Evolutionary conservation across 78 protist genomes (phyloP).

Genomic region (Salpingoeca rosetta): DNA sequence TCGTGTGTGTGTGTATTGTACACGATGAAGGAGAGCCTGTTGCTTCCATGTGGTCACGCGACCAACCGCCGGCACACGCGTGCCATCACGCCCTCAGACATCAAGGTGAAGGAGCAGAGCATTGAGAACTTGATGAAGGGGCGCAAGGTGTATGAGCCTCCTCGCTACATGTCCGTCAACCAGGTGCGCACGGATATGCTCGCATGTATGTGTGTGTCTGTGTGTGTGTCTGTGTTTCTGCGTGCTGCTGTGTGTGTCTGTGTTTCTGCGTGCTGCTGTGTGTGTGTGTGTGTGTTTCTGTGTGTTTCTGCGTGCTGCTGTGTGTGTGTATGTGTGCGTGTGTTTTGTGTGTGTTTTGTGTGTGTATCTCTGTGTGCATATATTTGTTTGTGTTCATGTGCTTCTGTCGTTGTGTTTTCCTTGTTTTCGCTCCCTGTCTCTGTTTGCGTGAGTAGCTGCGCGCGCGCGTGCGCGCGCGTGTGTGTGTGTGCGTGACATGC

Average conservation of each 20-base stretch:
- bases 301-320: too few relatives aligned
- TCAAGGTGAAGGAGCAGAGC: constrained; percentile 91
- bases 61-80: not conserved
- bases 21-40: not conserved
- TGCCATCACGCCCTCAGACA: constrained; percentile 51
- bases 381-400: too few relatives aligned
- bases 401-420: constrained; percentile 13
- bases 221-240: too few relatives aligned
- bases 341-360: too few relatives aligned
- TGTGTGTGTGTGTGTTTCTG: too few relatives aligned
- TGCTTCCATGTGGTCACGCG: not conserved
- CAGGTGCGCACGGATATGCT: constrained; percentile 74
- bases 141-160: constrained; percentile 90
- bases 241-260: too few relatives aligned
- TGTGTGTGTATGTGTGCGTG: too few relatives aligned
- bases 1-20: not conserved
- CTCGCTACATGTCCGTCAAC: constrained; percentile 93
- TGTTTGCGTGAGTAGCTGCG: too few relatives aligned
- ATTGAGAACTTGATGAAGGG: constrained; percentile 64
- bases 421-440: not conserved
- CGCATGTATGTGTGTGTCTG: too few relatives aligned
- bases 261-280: too few relatives aligned
- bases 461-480: too few relatives aligned
- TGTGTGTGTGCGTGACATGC: not conserved
- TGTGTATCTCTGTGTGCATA: too few relatives aligned